phyloP scores from a whole-genome alignment of 805 yeast species.

The Grigorovia humatica region DNA sequence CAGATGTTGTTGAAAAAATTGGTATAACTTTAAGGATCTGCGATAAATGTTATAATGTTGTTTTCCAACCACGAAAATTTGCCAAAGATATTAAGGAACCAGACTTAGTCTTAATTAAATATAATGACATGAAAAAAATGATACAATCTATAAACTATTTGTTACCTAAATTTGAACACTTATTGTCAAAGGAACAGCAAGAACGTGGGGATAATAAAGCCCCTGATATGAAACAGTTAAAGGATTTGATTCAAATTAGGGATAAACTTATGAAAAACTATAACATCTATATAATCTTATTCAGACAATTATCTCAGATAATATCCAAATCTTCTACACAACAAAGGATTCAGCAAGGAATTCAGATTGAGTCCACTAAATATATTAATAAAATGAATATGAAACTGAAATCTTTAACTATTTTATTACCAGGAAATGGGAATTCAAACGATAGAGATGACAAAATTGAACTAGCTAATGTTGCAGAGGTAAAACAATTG shows the following conservation, averaged over 20 bases:
- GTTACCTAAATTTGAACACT: slow-evolving; percentile 36
- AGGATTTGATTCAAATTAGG: slow-evolving; percentile 33
- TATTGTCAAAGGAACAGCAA: slow-evolving; percentile 29
- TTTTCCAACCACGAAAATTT: slow-evolving; percentile 49
- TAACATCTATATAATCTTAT: slow-evolving; percentile 39
- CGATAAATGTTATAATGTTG: slow-evolving; percentile 49
- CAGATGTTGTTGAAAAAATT: slow-evolving; percentile 4
- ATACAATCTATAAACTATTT: slow-evolving; percentile 30
- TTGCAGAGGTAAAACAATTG: slow-evolving; percentile 46
- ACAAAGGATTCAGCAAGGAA: slow-evolving; percentile 38
- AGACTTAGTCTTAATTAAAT: slow-evolving; percentile 28
- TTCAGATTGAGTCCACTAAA: slow-evolving; percentile 44
- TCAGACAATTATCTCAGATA: slow-evolving; percentile 34
- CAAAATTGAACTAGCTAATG: slow-evolving; percentile 12
- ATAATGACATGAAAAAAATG: slow-evolving; percentile 32
- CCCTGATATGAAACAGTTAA: not conserved
- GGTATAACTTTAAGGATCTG: slow-evolving; percentile 49
- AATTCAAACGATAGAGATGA: not conserved
- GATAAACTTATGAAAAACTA: slow-evolving; percentile 40
- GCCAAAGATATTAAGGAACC: slow-evolving; percentile 28
- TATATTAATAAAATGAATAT: slow-evolving; percentile 62
- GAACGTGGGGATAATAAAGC: slow-evolving; percentile 10
- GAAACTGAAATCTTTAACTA: slow-evolving; percentile 51
- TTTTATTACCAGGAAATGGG: slow-evolving; percentile 1
- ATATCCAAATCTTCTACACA: slow-evolving; percentile 35